Percentiles rank a stretch among this genome's conserved stretches.
phyloP scores from a whole-genome alignment of 2,329 filamentous ascomycete species.

The Colletotrichum chrysophilum region DNA sequence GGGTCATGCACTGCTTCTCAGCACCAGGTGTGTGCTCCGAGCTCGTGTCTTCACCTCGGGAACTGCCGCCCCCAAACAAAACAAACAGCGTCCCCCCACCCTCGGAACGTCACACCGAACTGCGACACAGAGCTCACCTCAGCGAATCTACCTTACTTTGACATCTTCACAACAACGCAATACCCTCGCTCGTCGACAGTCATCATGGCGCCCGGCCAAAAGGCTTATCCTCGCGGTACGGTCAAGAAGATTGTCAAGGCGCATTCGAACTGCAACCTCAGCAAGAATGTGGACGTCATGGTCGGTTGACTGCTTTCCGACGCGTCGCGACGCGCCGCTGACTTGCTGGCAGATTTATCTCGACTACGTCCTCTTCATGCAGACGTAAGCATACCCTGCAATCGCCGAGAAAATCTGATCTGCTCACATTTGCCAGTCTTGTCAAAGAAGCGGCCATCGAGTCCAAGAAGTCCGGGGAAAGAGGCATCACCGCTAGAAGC shows the following conservation, averaged over 20 bases:
- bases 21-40: background rate
- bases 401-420: background rate
- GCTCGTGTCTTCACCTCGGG: conserved; percentile 5
- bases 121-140: background rate
- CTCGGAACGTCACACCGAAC: conserved; percentile 5
- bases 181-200: background rate
- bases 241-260: conserved; percentile 91
- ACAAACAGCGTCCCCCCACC: background rate
- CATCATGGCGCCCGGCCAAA: conserved; percentile 68
- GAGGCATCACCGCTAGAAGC: conserved; percentile 74
- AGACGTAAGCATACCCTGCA: conserved; percentile 47
- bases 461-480: conserved; percentile 76
- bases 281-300: conserved; percentile 86
- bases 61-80: conserved; percentile 16
- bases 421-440: conserved; percentile 39
- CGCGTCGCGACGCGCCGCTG: conserved; percentile 30
- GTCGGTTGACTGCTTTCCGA: conserved; percentile 50
- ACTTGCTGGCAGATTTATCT: conserved; percentile 71
- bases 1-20: background rate
- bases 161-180: background rate
- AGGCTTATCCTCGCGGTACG: conserved; percentile 82
- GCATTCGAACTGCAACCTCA: conserved; percentile 79
- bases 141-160: background rate
- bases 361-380: conserved; percentile 84
- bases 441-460: conserved; percentile 82